Conservation (phyloP, 805 yeast genomes). For the Metschnikowia baotianmanensis region DNA sequence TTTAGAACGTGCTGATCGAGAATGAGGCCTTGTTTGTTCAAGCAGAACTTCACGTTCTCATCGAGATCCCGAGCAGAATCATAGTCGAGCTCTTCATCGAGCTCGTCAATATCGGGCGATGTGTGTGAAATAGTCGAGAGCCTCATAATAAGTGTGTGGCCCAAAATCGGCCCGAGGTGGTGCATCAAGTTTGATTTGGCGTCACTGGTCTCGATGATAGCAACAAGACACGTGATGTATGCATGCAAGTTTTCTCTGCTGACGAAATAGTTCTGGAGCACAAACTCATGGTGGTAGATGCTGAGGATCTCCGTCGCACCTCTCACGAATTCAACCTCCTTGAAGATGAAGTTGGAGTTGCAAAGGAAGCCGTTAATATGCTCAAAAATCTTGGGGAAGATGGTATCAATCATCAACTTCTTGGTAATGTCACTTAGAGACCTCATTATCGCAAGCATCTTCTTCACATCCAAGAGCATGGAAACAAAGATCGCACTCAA, state of each 20-base stretch:
- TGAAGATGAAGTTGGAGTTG: slow-evolving; percentile 34
- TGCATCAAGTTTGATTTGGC: background rate
- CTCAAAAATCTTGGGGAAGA: slow-evolving; percentile 36
- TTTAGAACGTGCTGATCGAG: slow-evolving; percentile 31
- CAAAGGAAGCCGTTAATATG: slow-evolving; percentile 35
- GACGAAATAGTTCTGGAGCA: slow-evolving; percentile 28
- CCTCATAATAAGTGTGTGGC: slow-evolving; percentile 27
- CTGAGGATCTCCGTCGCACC: slow-evolving; percentile 26
- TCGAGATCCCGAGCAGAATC: slow-evolving; percentile 12
- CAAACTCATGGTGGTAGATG: slow-evolving; percentile 30
- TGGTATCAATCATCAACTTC: slow-evolving; percentile 29
- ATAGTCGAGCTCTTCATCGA: slow-evolving; percentile 15
- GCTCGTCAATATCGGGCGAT: slow-evolving; percentile 11
- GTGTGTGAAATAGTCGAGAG: slow-evolving; percentile 23
- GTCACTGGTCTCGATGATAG: slow-evolving; percentile 29
- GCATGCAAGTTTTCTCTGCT: slow-evolving; percentile 21
- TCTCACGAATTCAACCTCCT: slow-evolving; percentile 30
- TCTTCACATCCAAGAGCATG: slow-evolving; percentile 20
- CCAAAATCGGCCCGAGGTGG: slow-evolving; percentile 19
- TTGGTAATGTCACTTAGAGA: slow-evolving; percentile 35
- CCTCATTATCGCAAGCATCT: slow-evolving; percentile 25
- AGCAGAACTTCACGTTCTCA: slow-evolving; percentile 26
- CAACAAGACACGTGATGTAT: slow-evolving; percentile 29
- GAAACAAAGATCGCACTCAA: slow-evolving; percentile 38
- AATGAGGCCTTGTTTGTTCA: slow-evolving; percentile 34